Base-by-base conservation (phyloP, 1,284 basidiomycete species). In the Sporisorium reilianum region DNA sequence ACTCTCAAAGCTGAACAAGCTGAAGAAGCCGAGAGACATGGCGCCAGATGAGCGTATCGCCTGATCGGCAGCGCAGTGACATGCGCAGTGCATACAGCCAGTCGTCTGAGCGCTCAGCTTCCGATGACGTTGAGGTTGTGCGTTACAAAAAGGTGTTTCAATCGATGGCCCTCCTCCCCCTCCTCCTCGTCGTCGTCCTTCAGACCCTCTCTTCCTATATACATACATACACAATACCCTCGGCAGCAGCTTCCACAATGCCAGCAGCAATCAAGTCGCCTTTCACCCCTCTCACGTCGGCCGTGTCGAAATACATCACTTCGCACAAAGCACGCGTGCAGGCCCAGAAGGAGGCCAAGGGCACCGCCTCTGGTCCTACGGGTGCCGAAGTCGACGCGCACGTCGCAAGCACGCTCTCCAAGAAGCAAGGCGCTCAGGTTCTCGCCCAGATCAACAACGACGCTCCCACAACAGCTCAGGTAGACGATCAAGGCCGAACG, bases 351-450 rank as follows among this genome's bases (percentile, higher is more conserved):
- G 40, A 64, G 22, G 73, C 68, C 26, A 32, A 62, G 18, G 68
- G 73, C 16, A 62, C 68, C 20, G 38, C 44, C 3, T 50, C 60
- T 3, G 68, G 68, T 4, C 73, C 68, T 0, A 68, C 68, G 0
- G 73, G 68, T 20, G 64, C 64, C 3, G 50, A 76, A 26, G 73
- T 71, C 5, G 73, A 76, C 42, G 68, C 68, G 1, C 56, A 71
- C 18, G 64, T 76, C 14, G 73, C 73, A 10, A 55, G 49, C 26
- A 72, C 73, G 9, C 55, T 72, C 20, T 49, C 61, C 10, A 23
- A 55, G 16, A 64, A 60, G 5, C 53, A 62, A n/a, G 53, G 49
- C 25, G 51, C 26, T 28, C 42, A 42, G 1, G 26, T 48, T 14
- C 44, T 54, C 11, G 54, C 46, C n/a, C 30, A 28, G 11, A 22